phyloP scores from a whole-genome alignment of 2,329 filamentous ascomycete genomes.

The Stemphylium vesicarium region DNA sequence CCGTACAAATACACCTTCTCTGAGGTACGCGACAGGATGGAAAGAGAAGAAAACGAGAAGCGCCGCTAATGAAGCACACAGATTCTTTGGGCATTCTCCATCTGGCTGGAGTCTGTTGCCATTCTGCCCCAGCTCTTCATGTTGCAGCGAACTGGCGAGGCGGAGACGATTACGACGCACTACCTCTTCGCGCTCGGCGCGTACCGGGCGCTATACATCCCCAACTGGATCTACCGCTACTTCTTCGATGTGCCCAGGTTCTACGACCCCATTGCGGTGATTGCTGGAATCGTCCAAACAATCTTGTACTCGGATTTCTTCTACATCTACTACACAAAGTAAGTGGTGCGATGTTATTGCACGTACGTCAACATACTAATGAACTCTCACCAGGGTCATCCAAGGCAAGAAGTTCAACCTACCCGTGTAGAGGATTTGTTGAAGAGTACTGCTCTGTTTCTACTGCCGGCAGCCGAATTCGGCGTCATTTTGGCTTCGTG shows the following conservation, averaged over 20 bases:
- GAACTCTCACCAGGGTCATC: constrained; percentile 50
- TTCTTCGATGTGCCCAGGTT: constrained; percentile 70
- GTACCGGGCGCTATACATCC: constrained; percentile 95
- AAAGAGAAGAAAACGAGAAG: not conserved
- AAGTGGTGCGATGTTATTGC: constrained; percentile 15
- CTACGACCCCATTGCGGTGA: constrained; percentile 84
- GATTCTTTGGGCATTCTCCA: constrained; percentile 96
- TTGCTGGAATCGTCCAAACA: constrained; percentile 92
- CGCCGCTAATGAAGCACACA: constrained; percentile 49
- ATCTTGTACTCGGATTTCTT: constrained; percentile 98
- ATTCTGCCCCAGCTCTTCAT: constrained; percentile 98
- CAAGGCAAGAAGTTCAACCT: constrained; percentile 63
- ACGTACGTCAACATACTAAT: not conserved
- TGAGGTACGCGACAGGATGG: constrained; percentile 56
- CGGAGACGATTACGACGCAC: constrained; percentile 98
- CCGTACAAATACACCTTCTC: constrained; percentile 82
- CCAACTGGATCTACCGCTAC: constrained; percentile 97
- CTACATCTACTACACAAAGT: constrained; percentile 99
- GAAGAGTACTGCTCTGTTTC: constrained; percentile 4
- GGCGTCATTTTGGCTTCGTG: constrained; percentile 10
- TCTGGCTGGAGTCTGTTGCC: constrained; percentile 96
- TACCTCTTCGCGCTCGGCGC: constrained; percentile 92
- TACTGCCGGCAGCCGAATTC: constrained; percentile 9
- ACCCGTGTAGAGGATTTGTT: constrained; percentile 50
- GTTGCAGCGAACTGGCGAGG: constrained; percentile 95